A percentile compares a stretch with the other conserved stretches of the same genome.
These are phyloP conservation scores for Morella rubra DNA, from an alignment of 306 rosid species.

Conservation along the genomic window DNA sequence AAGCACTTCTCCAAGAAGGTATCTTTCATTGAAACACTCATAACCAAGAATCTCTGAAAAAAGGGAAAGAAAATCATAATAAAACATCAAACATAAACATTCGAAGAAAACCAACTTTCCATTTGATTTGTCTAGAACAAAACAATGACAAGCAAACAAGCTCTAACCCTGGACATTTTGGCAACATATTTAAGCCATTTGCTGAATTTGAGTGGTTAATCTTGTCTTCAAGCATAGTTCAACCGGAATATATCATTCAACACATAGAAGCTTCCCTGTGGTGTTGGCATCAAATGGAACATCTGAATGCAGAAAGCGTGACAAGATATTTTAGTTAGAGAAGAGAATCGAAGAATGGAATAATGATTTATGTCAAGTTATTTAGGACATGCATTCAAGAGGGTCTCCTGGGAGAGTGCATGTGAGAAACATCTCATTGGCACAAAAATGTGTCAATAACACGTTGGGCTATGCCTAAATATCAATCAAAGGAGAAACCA, in stretches of 20 bases:
- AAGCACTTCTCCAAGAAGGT: conserved; percentile 30
- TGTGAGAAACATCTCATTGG: background rate
- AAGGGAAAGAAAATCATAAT: conserved; percentile 20
- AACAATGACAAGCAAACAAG: conserved; percentile 34
- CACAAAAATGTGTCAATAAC: background rate
- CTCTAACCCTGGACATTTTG: conserved; percentile 18
- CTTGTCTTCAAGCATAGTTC: conserved; percentile 77
- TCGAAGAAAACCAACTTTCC: conserved; percentile 35
- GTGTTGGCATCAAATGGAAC: conserved; percentile 99
- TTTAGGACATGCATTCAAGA: background rate
- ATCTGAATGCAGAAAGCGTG: conserved; percentile 48
- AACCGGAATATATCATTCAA: conserved; percentile 89
- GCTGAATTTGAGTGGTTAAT: conserved; percentile 3
- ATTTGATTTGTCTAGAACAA: conserved; percentile 36
- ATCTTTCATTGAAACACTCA: conserved; percentile 41
- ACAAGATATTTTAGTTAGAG: conserved; percentile 10
- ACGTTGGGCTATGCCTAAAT: background rate
- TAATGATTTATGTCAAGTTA: background rate
- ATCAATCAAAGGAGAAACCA: background rate
- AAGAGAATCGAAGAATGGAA: background rate
- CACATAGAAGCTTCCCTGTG: conserved; percentile 82
- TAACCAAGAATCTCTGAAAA: conserved; percentile 34
- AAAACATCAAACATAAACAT: conserved; percentile 39
- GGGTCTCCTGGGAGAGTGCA: background rate
- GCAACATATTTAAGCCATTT: conserved; percentile 14